A percentile compares a stretch with the other conserved stretches of the same genome.
Conservation (phyloP, 2,329 filamentous ascomycete genomes). For the Fusarium illudens region DNA sequence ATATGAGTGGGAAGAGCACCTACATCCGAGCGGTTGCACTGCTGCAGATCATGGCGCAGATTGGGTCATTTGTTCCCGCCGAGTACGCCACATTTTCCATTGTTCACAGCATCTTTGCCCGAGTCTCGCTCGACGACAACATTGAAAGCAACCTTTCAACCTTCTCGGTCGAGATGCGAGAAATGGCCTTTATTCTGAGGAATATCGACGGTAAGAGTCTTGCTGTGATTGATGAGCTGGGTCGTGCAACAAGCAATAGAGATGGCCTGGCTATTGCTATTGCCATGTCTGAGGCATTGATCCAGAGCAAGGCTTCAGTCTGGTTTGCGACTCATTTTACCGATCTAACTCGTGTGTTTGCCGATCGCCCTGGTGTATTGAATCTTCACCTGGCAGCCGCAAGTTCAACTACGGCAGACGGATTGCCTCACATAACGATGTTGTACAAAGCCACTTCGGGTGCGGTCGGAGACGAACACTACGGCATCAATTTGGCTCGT, state of each 20-base stretch:
- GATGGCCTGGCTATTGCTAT: constrained; percentile 92
- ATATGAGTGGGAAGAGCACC: constrained; percentile 98
- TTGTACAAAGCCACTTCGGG: constrained; percentile 84
- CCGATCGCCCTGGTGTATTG: constrained; percentile 78
- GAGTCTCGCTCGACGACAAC: constrained; percentile 85
- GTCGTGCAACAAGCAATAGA: constrained; percentile 85
- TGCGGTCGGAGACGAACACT: constrained; percentile 73
- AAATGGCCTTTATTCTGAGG: constrained; percentile 89
- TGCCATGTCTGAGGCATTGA: constrained; percentile 86
- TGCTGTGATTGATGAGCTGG: constrained; percentile 90
- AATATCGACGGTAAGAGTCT: constrained; percentile 82
- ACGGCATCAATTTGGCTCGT: constrained; percentile 83
- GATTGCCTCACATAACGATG: constrained; percentile 77
- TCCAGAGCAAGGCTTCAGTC: constrained; percentile 79
- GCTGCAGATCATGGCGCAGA: constrained; percentile 90
- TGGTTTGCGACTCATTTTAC: constrained; percentile 96
- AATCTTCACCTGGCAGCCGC: constrained; percentile 84
- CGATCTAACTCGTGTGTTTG: constrained; percentile 79
- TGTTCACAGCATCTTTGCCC: constrained; percentile 83
- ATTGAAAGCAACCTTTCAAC: constrained; percentile 93
- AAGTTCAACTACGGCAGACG: constrained; percentile 59
- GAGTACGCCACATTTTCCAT: constrained; percentile 84
- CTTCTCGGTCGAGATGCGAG: constrained; percentile 94
- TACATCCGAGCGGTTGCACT: constrained; percentile 89
- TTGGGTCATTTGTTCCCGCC: constrained; percentile 90